Conservation (phyloP, 352 stramenopile species). For the Pythium monospermum region DNA sequence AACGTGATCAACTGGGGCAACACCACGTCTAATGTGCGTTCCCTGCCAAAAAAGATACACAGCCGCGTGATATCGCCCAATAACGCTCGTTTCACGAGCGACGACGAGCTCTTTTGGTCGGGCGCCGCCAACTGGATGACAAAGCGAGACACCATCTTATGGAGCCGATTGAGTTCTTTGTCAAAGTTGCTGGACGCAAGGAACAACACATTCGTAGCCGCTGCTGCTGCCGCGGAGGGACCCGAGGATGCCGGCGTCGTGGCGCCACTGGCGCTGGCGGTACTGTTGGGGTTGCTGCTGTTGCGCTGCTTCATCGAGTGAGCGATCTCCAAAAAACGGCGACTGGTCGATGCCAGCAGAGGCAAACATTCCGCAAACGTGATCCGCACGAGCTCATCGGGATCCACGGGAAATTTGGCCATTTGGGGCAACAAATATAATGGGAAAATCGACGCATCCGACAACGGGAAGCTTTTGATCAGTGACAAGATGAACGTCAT, state of each 20-base stretch:
- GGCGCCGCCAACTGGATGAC: constrained; percentile 91
- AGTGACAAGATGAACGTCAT: constrained; percentile 87
- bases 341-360: constrained; percentile 88
- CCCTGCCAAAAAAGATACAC: constrained; percentile 96
- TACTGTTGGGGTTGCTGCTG: constrained; percentile 29
- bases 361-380: constrained; percentile 94
- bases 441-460: constrained; percentile 95
- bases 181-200: constrained; percentile 89
- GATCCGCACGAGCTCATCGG: constrained; percentile 90
- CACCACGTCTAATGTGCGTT: constrained; percentile 93
- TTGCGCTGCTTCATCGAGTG: constrained; percentile 80
- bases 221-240: too few relatives aligned
- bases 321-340: constrained; percentile 92
- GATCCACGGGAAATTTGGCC: constrained; percentile 33
- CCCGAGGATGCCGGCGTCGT: constrained; percentile 24
- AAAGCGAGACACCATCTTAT: constrained; percentile 93
- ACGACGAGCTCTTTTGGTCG: constrained; percentile 87
- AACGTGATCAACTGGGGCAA: constrained; percentile 96
- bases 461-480: constrained; percentile 91
- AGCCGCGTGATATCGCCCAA: constrained; percentile 93
- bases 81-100: constrained; percentile 92
- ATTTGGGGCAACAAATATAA: constrained; percentile 92
- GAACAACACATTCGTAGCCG: constrained; percentile 36
- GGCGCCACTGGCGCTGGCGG: constrained; percentile 7
- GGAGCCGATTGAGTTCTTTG: constrained; percentile 87